Conservation (phyloP, 2,329 filamentous ascomycete species). For the Byssothecium circinans region DNA sequence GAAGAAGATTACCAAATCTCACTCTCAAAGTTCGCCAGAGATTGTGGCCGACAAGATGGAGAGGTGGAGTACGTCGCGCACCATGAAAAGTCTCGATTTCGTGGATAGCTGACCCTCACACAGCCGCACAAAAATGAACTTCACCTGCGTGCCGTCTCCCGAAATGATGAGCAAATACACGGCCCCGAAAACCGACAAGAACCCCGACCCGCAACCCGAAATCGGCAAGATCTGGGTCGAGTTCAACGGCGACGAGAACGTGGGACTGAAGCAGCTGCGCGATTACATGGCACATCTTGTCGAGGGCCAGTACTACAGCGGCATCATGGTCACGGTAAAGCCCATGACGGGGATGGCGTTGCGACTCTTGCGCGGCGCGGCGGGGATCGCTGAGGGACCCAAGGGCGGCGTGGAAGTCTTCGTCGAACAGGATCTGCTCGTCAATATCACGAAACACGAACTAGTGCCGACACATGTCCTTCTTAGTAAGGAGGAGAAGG, state of each 20-base stretch:
- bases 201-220: constrained; percentile 70
- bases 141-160: constrained; percentile 81
- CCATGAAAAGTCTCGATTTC: constrained; percentile 1
- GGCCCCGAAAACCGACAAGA: constrained; percentile 66
- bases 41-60: constrained; percentile 73
- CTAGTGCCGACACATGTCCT: constrained; percentile 92
- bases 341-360: constrained; percentile 78
- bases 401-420: constrained; percentile 94
- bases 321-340: constrained; percentile 84
- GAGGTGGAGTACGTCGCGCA: constrained; percentile 67
- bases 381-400: constrained; percentile 49
- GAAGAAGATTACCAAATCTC: constrained; percentile 87
- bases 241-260: constrained; percentile 76
- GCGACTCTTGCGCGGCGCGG: constrained; percentile 35
- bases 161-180: constrained; percentile 85
- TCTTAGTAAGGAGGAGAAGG: constrained; percentile 87
- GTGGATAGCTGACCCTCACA: constrained; percentile 12
- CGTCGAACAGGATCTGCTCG: constrained; percentile 89
- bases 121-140: constrained; percentile 82
- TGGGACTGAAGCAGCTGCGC: constrained; percentile 92
- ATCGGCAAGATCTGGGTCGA: constrained; percentile 92
- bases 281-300: constrained; percentile 81
- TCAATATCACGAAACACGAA: constrained; percentile 98
- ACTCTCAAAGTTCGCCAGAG: constrained; percentile 74
- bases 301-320: constrained; percentile 80